These are phyloP conservation scores for Candida golubevii DNA, from an alignment of 805 yeast species.

Conservation along the genomic window DNA sequence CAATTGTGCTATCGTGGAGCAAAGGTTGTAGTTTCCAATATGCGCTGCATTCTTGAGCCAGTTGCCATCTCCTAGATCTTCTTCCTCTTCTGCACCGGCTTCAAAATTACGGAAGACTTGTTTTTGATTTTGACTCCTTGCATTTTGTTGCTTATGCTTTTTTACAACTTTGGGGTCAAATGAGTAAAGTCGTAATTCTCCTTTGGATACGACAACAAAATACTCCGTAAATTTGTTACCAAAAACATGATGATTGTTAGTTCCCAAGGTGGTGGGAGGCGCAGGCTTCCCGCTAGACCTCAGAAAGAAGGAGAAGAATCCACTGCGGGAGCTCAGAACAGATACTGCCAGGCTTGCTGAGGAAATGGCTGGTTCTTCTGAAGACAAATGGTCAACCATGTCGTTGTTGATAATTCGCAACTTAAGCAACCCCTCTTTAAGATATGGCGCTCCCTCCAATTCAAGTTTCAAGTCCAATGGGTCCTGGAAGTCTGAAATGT, in stretches of 20 bases:
- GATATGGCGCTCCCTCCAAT: slow-evolving; percentile 71
- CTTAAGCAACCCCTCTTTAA: slow-evolving; percentile 65
- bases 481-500: slow-evolving; percentile 40
- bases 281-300: slow-evolving; percentile 7
- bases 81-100: slow-evolving; percentile 20
- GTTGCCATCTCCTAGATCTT: slow-evolving; percentile 55
- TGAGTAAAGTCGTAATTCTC: slow-evolving; percentile 56
- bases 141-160: slow-evolving; percentile 32
- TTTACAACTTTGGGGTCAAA: slow-evolving; percentile 45
- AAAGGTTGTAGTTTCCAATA: slow-evolving; percentile 48
- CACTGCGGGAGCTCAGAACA: slow-evolving; percentile 3
- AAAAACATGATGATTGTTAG: slow-evolving; percentile 13
- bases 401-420: slow-evolving; percentile 36
- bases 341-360: slow-evolving; percentile 14
- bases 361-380: slow-evolving; percentile 6
- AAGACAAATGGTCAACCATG: slow-evolving; percentile 24
- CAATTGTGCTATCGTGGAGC: slow-evolving; percentile 47
- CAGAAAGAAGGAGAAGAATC: slow-evolving; percentile 18
- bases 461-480: slow-evolving; percentile 59
- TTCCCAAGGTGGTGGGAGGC: slow-evolving; percentile 9
- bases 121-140: slow-evolving; percentile 20
- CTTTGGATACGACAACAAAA: slow-evolving; percentile 66
- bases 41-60: slow-evolving; percentile 64
- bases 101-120: slow-evolving; percentile 17
- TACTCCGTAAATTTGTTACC: slow-evolving; percentile 37